Conservation (phyloP, 768 basidiomycete genomes). For the Mycena alexandri region DNA sequence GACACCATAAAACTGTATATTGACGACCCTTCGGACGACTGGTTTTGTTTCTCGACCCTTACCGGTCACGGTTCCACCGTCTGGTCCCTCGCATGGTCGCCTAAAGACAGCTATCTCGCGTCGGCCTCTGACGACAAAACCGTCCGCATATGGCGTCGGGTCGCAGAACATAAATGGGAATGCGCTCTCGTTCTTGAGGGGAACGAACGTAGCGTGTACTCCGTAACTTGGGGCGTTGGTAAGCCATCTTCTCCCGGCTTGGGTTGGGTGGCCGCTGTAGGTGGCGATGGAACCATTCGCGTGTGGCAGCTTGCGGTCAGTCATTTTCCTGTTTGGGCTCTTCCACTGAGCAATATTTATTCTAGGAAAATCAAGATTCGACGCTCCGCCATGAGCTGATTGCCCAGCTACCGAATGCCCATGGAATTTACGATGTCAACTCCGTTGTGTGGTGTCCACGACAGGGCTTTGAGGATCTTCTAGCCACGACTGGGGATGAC, state of each 20-base stretch:
- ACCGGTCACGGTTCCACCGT: slow-evolving; percentile 89
- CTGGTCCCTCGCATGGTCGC: slow-evolving; percentile 89
- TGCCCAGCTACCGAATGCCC: slow-evolving; percentile 71
- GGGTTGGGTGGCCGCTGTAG: slow-evolving; percentile 89
- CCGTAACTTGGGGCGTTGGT: slow-evolving; percentile 77
- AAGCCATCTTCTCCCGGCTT: slow-evolving; percentile 49
- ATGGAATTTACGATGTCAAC: slow-evolving; percentile 90
- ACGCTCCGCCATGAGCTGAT: slow-evolving; percentile 62
- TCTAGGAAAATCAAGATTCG: slow-evolving; percentile 45
- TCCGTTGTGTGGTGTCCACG: slow-evolving; percentile 86
- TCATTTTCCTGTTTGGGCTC: slow-evolving; percentile 22
- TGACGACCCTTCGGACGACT: slow-evolving; percentile 95
- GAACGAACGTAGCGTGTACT: slow-evolving; percentile 84
- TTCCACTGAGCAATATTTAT: not conserved
- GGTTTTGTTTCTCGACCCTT: slow-evolving; percentile 89
- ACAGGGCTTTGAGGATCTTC: slow-evolving; percentile 69
- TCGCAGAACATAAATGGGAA: slow-evolving; percentile 72
- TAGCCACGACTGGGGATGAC: slow-evolving; percentile 92
- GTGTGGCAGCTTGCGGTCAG: slow-evolving; percentile 83
- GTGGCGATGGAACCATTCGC: slow-evolving; percentile 87
- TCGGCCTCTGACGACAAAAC: slow-evolving; percentile 89
- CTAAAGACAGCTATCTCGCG: slow-evolving; percentile 84
- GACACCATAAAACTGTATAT: slow-evolving; percentile 94
- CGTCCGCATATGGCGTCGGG: slow-evolving; percentile 86
- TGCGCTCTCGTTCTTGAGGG: slow-evolving; percentile 69